These are phyloP conservation scores for Didymella glomerata DNA, from an alignment of 2,329 filamentous ascomycete genomes.

Conservation along the genomic window DNA sequence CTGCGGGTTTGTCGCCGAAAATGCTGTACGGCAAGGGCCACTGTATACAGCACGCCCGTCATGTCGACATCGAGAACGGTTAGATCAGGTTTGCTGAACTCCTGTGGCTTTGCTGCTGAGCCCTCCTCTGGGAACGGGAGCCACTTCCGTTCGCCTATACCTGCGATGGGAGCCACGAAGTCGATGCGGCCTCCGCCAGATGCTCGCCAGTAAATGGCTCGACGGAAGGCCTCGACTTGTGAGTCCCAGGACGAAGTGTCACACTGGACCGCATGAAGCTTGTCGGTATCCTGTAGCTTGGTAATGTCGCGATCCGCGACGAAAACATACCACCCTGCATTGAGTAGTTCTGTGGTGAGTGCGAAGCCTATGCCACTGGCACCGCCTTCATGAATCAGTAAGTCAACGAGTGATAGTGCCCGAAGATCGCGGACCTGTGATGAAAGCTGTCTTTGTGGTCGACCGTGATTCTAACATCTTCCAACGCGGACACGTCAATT, in stretches of 20 bases:
- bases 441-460: slow-evolving; percentile 2
- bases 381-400: too few species aligned
- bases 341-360: slow-evolving; percentile 41
- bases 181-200: slow-evolving; percentile 51
- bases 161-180: slow-evolving; percentile 54
- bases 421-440: slow-evolving; percentile 12
- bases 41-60: slow-evolving; percentile 55
- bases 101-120: slow-evolving; percentile 20
- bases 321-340: slow-evolving; percentile 57
- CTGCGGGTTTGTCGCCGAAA: slow-evolving; percentile 52
- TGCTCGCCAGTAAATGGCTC: slow-evolving; percentile 37
- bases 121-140: slow-evolving; percentile 35
- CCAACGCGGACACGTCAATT: not conserved
- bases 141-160: slow-evolving; percentile 53
- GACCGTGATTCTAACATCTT: not conserved
- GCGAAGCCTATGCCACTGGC: slow-evolving; percentile 49
- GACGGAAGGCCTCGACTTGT: slow-evolving; percentile 50
- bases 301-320: slow-evolving; percentile 54
- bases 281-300: slow-evolving; percentile 27
- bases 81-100: slow-evolving; percentile 53
- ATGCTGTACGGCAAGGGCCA: slow-evolving; percentile 55
- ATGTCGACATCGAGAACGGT: slow-evolving; percentile 53
- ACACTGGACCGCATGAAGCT: slow-evolving; percentile 37
- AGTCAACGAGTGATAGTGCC: too few species aligned
- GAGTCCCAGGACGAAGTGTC: slow-evolving; percentile 51